Conservation (phyloP, 1,139 yeast genomes). For the Kodamaea plutei region DNA sequence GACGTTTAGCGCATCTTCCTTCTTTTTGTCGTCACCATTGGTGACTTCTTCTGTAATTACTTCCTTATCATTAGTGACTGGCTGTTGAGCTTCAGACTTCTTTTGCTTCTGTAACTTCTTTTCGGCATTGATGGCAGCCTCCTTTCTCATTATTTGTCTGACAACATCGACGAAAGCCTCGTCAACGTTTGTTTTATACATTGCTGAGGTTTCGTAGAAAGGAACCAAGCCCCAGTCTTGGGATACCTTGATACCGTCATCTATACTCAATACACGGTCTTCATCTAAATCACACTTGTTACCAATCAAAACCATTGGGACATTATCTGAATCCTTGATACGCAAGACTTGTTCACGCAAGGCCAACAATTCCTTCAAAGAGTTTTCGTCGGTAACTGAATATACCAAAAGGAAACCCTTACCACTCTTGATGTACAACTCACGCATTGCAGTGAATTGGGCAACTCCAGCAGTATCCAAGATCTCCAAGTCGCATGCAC, state of each 20-base stretch:
- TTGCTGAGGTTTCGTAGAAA: slow-evolving; percentile 92
- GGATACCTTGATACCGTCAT: slow-evolving; percentile 79
- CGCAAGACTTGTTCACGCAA: slow-evolving; percentile 85
- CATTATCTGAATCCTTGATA: slow-evolving; percentile 74
- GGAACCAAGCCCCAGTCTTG: slow-evolving; percentile 86
- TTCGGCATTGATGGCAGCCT: slow-evolving; percentile 48
- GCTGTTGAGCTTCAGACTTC: slow-evolving; percentile 24
- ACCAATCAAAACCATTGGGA: slow-evolving; percentile 86
- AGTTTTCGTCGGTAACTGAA: slow-evolving; percentile 82
- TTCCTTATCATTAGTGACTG: slow-evolving; percentile 1
- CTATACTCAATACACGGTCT: slow-evolving; percentile 71
- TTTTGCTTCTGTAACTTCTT: slow-evolving; percentile 44
- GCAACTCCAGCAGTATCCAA: slow-evolving; percentile 53
- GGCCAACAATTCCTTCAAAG: slow-evolving; percentile 76
- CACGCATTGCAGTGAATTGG: slow-evolving; percentile 55
- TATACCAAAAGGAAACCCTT: slow-evolving; percentile 62
- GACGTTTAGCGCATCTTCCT: slow-evolving; percentile 10
- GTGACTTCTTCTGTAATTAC: slow-evolving; percentile 2
- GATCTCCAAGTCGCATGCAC: slow-evolving; percentile 78
- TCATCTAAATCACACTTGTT: slow-evolving; percentile 79
- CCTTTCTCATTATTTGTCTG: slow-evolving; percentile 79
- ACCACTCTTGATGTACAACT: slow-evolving; percentile 56
- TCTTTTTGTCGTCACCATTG: slow-evolving; percentile 7
- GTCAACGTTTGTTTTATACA: slow-evolving; percentile 84
- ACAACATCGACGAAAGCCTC: slow-evolving; percentile 89